Base-by-base conservation (phyloP, 1,139 yeast species). In the Pichia norvegensis region DNA sequence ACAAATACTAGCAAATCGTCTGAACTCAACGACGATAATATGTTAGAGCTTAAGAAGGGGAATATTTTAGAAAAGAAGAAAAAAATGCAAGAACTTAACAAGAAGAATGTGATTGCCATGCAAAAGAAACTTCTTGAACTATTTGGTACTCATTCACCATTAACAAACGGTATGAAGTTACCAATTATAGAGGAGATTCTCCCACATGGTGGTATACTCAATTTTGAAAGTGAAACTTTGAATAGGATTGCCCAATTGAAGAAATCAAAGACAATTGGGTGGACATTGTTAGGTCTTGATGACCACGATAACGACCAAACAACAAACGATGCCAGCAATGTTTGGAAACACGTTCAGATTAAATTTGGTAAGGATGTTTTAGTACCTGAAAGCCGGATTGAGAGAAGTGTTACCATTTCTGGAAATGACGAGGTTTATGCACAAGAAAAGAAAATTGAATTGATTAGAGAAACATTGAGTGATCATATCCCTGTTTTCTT, bases 161-260 rank as follows among this genome's bases (percentile, higher is more conserved):
- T 79, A 25, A 73, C 84, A 0, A 76, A 76, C 53, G 71, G 64
- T 38, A 53, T 67, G 42, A 72, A 67, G 42, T 52, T 79, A 2
- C 88, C 92, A 0, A 47, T 54, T 0, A 63, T 77, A 4, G 67
- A 72, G 0, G 64, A 63, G 1, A 41, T 72, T 1, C 64, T 84
- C 23, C 83, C 85, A 0, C 54, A 68, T 38, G 95, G 95, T 9
- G 94, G 84, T 0, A 54, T 79, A 7, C 50, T 85, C 16, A 77
- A 42, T 21, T 23, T 47, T 2, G 5, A 20, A 8, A 40, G 31
- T 19, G 62, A 35, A n/a, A 60, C 45, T 54, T 66, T 20, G 5
- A 25, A 36, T 17, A 16, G 17, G 17, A 17, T 43, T 8, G 10
- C 33, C 14, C 22, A 21, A 8, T 39, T 22, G 13, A 38, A 27